Base-by-base conservation (phyloP, 2,329 filamentous ascomycete species). In the Phaeoacremonium minimum region DNA sequence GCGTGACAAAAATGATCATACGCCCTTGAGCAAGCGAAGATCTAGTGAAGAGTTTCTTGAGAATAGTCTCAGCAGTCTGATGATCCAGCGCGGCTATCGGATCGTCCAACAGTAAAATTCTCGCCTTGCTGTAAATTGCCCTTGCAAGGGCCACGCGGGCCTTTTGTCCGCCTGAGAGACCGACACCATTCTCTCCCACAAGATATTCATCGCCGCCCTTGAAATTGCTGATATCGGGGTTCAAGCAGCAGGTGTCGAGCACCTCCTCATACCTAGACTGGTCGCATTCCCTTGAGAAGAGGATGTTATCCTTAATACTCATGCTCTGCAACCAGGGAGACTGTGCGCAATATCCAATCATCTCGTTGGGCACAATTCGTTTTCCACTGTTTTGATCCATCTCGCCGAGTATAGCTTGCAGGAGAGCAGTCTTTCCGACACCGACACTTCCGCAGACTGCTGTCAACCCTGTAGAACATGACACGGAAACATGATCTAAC, bases 1-100 rank as follows among this genome's bases (percentile, higher is more conserved):
- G 85, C 0, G 87, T 89, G 32, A 91, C 86, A 29, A 89, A 77
- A n/a, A 93, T 75, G 0, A 87, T 81, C 0, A 84, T 86, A 6
- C 86, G 73, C 1, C 75, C 74, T 15, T 73, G 69, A 43, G 52
- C 56, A n/a, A 63, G 44, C 4, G 46, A 46, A 7, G 54, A 53
- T 2, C 54, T 48, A 0, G 42, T 36, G 35, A 88, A 67, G 46
- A 64, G 73, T 57, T 66, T 76, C 44, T 62, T 75, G 71, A 95
- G 48, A 56, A 66, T 87, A 48, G 52, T 73, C 55, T 59, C 75
- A 1, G 76, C 77, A 0, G 79, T 83, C 18, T 77, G 69, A 36
- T 82, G 77, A 31, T 83, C 79, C 7, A 83, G 55, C 0, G 79
- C 74, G 3, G 79, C 77, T 18, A 83, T 70, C 1, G 79, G 77